These are phyloP conservation scores for Lophiostoma macrostomum DNA, from an alignment of 495 filamentous ascomycete species.

Conservation along the genomic window DNA sequence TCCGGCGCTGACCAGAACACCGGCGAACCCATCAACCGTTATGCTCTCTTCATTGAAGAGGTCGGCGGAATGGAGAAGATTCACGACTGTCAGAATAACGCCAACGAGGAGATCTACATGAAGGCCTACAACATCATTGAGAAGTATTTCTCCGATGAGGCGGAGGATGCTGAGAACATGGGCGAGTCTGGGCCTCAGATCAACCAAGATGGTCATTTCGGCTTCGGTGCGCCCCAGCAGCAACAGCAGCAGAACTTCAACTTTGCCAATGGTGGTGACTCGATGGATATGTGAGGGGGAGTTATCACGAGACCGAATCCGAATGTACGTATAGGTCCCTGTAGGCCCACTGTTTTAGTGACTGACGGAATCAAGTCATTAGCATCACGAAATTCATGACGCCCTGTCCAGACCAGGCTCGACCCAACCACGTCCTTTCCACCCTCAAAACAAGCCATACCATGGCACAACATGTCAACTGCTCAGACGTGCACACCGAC, in stretches of 20 bases:
- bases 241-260: conserved; percentile 80
- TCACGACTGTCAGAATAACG: conserved; percentile 99
- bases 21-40: conserved; percentile 85
- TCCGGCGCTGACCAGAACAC: conserved; percentile 55
- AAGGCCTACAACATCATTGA: conserved; percentile 99
- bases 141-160: conserved; percentile 99
- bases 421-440: conserved; percentile 1
- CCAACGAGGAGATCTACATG: conserved; percentile 99
- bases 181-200: conserved; percentile 62
- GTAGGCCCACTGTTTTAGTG: too few species aligned
- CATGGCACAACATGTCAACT: not conserved
- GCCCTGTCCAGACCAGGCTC: not conserved
- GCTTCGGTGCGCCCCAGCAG: conserved; percentile 67
- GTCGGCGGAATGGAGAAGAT: conserved; percentile 99
- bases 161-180: conserved; percentile 76
- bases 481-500: not conserved
- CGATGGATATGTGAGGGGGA: conserved; percentile 96
- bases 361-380: not conserved
- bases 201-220: conserved; percentile 68
- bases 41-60: conserved; percentile 97
- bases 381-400: not conserved
- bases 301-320: too few species aligned
- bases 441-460: conserved; percentile 13
- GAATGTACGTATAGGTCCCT: too few species aligned
- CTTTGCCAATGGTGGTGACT: conserved; percentile 86